A percentile compares a stretch with the other conserved stretches of the same genome.
Evolutionary conservation across 2,329 filamentous ascomycete genomes (phyloP).

Genomic region (Colletotrichum kahawae): DNA sequence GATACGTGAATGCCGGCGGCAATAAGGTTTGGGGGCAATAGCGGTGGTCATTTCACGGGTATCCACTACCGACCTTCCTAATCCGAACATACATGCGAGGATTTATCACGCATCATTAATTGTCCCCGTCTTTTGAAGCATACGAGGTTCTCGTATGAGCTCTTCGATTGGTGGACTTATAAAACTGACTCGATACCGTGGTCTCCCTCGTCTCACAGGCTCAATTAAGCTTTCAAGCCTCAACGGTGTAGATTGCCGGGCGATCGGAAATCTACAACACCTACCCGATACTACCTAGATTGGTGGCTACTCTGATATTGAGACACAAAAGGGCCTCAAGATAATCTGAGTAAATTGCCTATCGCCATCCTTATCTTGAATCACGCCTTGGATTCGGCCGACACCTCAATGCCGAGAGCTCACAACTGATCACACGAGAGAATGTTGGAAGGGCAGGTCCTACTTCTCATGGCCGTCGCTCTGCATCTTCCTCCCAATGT

Average conservation of each 20-base stretch:
- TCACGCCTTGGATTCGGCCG: neutral
- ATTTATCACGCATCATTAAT: neutral
- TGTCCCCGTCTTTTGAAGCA: neutral
- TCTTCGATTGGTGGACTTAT: neutral
- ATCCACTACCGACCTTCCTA: slow-evolving; percentile 10
- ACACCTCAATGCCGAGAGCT: neutral
- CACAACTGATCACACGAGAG: neutral
- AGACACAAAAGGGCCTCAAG: neutral
- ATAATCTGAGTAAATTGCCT: neutral
- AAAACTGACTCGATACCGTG: neutral
- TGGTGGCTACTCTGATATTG: neutral
- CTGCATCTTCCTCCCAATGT: neutral
- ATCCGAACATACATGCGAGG: neutral
- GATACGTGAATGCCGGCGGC: neutral
- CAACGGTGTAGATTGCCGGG: neutral
- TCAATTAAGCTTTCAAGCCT: slow-evolving; percentile 1
- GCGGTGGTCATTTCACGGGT: neutral
- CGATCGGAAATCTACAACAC: slow-evolving; percentile 1
- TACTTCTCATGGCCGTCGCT: neutral
- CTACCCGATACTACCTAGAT: slow-evolving; percentile 12
- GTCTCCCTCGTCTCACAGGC: neutral
- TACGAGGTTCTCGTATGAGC: neutral
- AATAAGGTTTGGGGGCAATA: neutral
- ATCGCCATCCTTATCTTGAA: slow-evolving; percentile 3
- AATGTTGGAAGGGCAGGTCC: neutral